Evolutionary conservation across 192 early-diverging fungal genomes (phyloP).

Genomic region (Umbelopsis vinacea): DNA sequence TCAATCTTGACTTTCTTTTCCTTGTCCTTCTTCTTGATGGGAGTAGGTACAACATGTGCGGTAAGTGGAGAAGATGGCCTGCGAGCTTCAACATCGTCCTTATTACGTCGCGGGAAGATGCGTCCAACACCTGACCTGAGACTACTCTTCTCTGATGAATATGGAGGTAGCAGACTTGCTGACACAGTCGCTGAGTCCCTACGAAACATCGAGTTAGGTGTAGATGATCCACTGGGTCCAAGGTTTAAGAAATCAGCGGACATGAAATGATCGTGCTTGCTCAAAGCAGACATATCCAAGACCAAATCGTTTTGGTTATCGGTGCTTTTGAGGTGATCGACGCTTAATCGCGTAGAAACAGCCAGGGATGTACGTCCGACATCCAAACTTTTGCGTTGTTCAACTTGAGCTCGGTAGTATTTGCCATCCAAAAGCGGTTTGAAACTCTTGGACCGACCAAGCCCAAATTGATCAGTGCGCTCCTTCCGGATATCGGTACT

Average conservation of each 20-base stretch:
- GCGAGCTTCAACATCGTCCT: neutral
- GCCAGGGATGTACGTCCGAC: neutral
- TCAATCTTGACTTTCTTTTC: constrained; percentile 46
- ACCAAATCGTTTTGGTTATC: constrained; percentile 1
- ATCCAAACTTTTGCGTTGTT: constrained; percentile 33
- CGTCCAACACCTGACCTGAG: neutral
- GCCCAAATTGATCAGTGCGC: constrained; percentile 52
- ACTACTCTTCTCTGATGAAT: constrained; percentile 17
- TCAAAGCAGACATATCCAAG: neutral
- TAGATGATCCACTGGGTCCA: constrained; percentile 5
- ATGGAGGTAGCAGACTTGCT: neutral
- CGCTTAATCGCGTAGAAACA: neutral
- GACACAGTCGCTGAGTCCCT: constrained; percentile 15
- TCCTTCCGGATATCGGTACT: constrained; percentile 80
- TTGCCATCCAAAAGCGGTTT: constrained; percentile 42
- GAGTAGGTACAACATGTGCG: neutral
- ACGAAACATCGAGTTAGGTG: constrained; percentile 1
- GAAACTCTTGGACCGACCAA: constrained; percentile 51
- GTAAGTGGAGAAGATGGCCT: neutral
- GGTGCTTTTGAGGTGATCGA: neutral
- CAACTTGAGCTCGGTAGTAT: constrained; percentile 43
- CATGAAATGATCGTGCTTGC: neutral
- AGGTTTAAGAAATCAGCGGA: constrained; percentile 6
- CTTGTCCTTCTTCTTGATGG: constrained; percentile 25
- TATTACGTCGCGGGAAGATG: neutral